phyloP scores from a whole-genome alignment of 2,329 filamentous ascomycete genomes.

The Ophiostoma populinum region DNA sequence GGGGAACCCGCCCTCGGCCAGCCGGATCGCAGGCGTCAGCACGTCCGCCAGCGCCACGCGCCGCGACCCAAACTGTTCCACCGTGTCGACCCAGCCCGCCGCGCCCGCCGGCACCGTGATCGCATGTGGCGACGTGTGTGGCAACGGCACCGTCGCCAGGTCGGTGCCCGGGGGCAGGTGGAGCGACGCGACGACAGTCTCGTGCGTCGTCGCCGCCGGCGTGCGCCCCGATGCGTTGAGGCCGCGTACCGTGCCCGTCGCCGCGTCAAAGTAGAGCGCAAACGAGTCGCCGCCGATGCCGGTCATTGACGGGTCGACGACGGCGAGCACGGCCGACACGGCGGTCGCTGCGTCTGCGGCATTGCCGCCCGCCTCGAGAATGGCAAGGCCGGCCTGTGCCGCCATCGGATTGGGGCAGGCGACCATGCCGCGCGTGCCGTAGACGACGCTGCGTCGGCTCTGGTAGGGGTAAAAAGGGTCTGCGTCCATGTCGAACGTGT shows the following conservation, averaged over 20 bases:
- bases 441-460: slow-evolving; percentile 74
- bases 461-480: slow-evolving; percentile 20
- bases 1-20: slow-evolving; percentile 74
- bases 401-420: slow-evolving; percentile 78
- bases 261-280: slow-evolving; percentile 72
- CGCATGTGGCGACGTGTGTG: slow-evolving; percentile 55
- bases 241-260: slow-evolving; percentile 60
- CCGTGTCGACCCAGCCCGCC: slow-evolving; percentile 70
- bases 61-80: slow-evolving; percentile 74
- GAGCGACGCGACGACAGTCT: slow-evolving; percentile 51
- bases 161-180: slow-evolving; percentile 27
- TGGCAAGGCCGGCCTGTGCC: slow-evolving; percentile 63
- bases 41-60: slow-evolving; percentile 59
- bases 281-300: slow-evolving; percentile 95
- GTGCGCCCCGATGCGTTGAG: slow-evolving; percentile 86
- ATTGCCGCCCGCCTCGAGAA: slow-evolving; percentile 73
- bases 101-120: slow-evolving; percentile 51
- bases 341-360: slow-evolving; percentile 87
- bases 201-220: slow-evolving; percentile 48
- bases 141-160: slow-evolving; percentile 32
- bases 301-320: slow-evolving; percentile 80
- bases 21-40: slow-evolving; percentile 60
- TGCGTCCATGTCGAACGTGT: no score
- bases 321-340: slow-evolving; percentile 71
- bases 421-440: slow-evolving; percentile 81